Base-by-base conservation (phyloP, 768 basidiomycete genomes). In the Russula brevipes region DNA sequence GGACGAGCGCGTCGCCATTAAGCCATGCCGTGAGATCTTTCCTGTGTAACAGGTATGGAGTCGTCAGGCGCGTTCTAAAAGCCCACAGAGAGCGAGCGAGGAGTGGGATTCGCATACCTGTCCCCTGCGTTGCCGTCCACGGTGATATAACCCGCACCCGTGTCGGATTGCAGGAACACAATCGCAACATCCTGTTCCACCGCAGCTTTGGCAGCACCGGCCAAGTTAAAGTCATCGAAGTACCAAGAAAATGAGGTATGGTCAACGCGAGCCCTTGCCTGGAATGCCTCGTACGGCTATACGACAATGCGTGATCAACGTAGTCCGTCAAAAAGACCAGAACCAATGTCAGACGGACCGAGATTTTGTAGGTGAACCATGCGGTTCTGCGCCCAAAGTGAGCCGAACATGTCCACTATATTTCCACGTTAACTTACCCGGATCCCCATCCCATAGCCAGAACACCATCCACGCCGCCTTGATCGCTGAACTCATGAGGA, bases 371-470 rank as follows among this genome's bases (percentile, higher is more conserved):
- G 8, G 86, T 84, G 77, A 90, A 87, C 67, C 85, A 82, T 12
- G 83, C 79, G 0, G 91, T 91, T 6, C 82, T 81, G 30, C 41
- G 30, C 17, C 24, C 39, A 30, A 10, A 12, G 24, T 54, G 54
- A 54, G 41, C 16, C 16, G 31, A 5, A 30, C 9, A 8, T 7
- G 5, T 6, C 8, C 19, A 24, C 5, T 9, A 19, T 10, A 2
- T 47, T 47, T 47, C n/a, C 9, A 47, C 9, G 30, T 6, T 7
- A 9, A 41, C 63, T 35, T 10, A 64, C 74, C 91, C 91, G 54
- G 87, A 89, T 42, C 91, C 94, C 94, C 94, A 97, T 16, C 93
- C 93, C 86, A 94, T 88, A 8, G 91, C 92, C 24, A 97, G 79
- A n/a, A 88, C 80, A 11, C 92, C 91, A 56, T 77, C 74, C 46